phyloP scores from a whole-genome alignment of 2,329 filamentous ascomycete genomes.

The Neophaeococcomyces aloes region DNA sequence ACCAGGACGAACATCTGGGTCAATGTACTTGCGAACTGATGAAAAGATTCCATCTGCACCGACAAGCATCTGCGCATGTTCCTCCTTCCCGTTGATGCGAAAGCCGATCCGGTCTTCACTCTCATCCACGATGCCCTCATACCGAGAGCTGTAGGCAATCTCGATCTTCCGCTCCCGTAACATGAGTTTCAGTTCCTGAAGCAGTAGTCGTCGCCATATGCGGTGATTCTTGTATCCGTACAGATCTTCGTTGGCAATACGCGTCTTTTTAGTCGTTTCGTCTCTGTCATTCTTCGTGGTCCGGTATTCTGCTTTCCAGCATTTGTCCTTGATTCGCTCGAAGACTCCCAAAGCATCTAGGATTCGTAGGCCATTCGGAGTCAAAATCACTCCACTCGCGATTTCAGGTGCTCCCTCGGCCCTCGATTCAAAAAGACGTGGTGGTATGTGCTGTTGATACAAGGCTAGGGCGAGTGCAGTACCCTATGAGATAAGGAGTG shows the following conservation, averaged over 20 bases:
- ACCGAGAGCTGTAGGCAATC: conserved; percentile 41
- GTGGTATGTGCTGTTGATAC: neutral
- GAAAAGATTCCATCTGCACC: conserved; percentile 54
- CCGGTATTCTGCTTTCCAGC: conserved; percentile 26
- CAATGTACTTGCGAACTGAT: conserved; percentile 41
- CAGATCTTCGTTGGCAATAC: conserved; percentile 34
- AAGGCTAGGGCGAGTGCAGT: conserved; percentile 2
- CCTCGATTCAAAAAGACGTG: neutral
- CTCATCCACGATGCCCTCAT: conserved; percentile 32
- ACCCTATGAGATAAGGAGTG: too few relatives aligned
- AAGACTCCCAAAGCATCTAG: conserved; percentile 11
- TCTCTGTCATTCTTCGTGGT: conserved; percentile 26
- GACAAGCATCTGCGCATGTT: conserved; percentile 37
- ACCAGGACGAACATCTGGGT: conserved; percentile 38
- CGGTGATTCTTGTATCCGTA: conserved; percentile 47
- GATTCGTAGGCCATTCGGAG: conserved; percentile 14
- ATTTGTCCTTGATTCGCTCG: conserved; percentile 4
- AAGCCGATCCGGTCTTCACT: conserved; percentile 35
- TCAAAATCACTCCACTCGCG: conserved; percentile 11
- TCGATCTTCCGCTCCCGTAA: conserved; percentile 32
- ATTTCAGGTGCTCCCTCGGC: neutral
- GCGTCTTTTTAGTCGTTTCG: conserved; percentile 10
- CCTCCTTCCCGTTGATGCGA: conserved; percentile 38
- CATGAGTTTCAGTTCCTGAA: conserved; percentile 38
- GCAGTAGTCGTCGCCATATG: conserved; percentile 44